Evolutionary conservation across 345 rosid genomes (phyloP).

Genomic region (Ricinus communis): DNA sequence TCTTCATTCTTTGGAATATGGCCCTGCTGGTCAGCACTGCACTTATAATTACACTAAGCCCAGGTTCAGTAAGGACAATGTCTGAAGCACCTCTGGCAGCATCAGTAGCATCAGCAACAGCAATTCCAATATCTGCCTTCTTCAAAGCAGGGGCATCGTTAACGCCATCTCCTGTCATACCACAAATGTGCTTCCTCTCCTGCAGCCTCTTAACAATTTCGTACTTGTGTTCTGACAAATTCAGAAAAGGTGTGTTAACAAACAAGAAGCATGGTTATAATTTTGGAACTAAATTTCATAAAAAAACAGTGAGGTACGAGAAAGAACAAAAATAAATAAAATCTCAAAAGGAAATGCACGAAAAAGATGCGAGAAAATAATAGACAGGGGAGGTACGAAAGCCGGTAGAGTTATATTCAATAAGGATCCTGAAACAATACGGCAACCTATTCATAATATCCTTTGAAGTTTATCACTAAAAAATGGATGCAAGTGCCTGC

Average conservation of each 20-base stretch:
- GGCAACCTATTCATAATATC: too few relatives aligned
- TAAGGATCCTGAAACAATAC: too few relatives aligned
- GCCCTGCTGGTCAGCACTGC: conserved; percentile 93
- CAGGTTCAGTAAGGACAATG: conserved; percentile 95
- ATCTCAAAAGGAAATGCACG: too few relatives aligned
- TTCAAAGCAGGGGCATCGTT: conserved; percentile 93
- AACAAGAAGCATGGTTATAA: not conserved
- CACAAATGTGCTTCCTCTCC: conserved; percentile 86
- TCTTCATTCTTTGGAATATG: conserved; percentile 96
- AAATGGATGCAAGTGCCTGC: not conserved
- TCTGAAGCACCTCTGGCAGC: conserved; percentile 95
- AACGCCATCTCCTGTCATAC: conserved; percentile 98
- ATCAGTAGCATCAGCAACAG: conserved; percentile 94
- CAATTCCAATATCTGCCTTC: conserved; percentile 97
- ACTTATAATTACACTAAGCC: conserved; percentile 85
- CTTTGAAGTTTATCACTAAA: too few relatives aligned
- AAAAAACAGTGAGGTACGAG: too few relatives aligned
- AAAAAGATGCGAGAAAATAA: too few relatives aligned
- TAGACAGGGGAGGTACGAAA: too few relatives aligned
- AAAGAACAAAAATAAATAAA: too few relatives aligned
- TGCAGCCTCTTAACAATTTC: conserved; percentile 87
- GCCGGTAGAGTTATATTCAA: too few relatives aligned
- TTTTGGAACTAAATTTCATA: too few relatives aligned
- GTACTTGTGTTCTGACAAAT: conserved; percentile 69
- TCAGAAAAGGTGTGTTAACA: not conserved